These are phyloP conservation scores for Cryoendolithus antarcticus DNA, from an alignment of 2,329 filamentous ascomycete species.

Conservation along the genomic window DNA sequence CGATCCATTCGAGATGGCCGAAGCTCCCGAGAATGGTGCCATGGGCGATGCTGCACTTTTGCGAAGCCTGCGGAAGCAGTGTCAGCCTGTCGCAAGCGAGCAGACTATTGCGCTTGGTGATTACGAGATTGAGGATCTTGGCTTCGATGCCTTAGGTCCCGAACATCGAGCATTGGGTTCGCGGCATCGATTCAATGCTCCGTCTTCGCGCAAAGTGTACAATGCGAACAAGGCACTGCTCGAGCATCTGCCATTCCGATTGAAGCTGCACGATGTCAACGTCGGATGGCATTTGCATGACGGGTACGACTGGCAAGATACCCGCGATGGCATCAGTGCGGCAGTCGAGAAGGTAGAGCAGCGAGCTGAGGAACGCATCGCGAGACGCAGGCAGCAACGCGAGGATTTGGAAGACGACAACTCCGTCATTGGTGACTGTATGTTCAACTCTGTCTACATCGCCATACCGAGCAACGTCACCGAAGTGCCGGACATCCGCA, in stretches of 20 bases:
- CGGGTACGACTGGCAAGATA: slow-evolving; percentile 90
- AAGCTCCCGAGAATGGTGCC: slow-evolving; percentile 13
- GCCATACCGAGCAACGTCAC: slow-evolving; percentile 68
- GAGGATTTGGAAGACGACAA: slow-evolving; percentile 59
- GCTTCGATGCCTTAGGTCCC: slow-evolving; percentile 20
- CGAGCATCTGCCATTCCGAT: slow-evolving; percentile 43
- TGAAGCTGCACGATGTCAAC: slow-evolving; percentile 75
- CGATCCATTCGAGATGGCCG: slow-evolving; percentile 26
- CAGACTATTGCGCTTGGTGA: slow-evolving; percentile 15
- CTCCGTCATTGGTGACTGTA: slow-evolving; percentile 79
- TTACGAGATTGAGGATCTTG: slow-evolving; percentile 22
- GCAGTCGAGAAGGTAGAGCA: slow-evolving; percentile 80
- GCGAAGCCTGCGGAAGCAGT: slow-evolving; percentile 20
- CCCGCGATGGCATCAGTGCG: slow-evolving; percentile 72
- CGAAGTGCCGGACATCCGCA: slow-evolving; percentile 69
- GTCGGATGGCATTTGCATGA: slow-evolving; percentile 97
- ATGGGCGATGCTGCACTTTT: slow-evolving; percentile 22
- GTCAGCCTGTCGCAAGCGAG: slow-evolving; percentile 8
- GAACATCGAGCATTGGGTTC: slow-evolving; percentile 17
- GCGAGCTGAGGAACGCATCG: slow-evolving; percentile 62
- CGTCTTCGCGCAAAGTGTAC: slow-evolving; percentile 5
- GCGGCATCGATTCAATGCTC: slow-evolving; percentile 20
- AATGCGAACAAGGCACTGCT: neutral
- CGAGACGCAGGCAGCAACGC: slow-evolving; percentile 44
- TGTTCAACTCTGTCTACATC: slow-evolving; percentile 99